phyloP scores from a whole-genome alignment of 371 early-diverging fungal species.

The Chytridium lagenaria region DNA sequence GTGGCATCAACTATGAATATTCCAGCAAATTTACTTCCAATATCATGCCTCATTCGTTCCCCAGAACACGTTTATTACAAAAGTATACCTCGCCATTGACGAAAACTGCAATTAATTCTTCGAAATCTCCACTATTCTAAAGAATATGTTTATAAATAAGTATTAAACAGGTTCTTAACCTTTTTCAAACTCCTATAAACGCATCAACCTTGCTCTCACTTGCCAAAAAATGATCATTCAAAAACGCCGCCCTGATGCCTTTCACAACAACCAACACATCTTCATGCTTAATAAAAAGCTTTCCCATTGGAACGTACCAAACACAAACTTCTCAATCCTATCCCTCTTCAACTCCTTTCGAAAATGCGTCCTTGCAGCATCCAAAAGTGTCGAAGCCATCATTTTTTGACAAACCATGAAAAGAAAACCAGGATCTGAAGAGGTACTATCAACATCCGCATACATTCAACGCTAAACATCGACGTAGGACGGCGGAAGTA shows the following conservation, averaged over 20 bases:
- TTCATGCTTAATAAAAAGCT: neutral
- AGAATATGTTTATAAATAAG: too few species aligned
- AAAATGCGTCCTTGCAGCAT: neutral
- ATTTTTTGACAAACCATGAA: neutral
- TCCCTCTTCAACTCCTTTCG: neutral
- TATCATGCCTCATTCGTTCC: too few species aligned
- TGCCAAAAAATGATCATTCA: neutral
- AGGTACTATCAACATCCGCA: too few species aligned
- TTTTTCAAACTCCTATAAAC: neutral
- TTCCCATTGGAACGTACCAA: neutral
- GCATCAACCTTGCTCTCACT: neutral
- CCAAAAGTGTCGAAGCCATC: neutral
- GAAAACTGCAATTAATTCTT: neutral
- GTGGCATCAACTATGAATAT: neutral
- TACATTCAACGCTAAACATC: too few species aligned
- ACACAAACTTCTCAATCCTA: neutral
- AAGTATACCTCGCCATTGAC: neutral
- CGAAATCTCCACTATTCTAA: neutral
- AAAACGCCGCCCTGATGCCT: neutral
- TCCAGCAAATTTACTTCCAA: neutral
- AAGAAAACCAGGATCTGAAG: conserved; percentile 15
- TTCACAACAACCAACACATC: conserved; percentile 1
- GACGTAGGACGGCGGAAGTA: neutral
- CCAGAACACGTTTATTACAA: neutral
- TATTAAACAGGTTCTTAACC: too few species aligned